Conservation (phyloP, 768 basidiomycete species). For the Cyclocybe aegerita region DNA sequence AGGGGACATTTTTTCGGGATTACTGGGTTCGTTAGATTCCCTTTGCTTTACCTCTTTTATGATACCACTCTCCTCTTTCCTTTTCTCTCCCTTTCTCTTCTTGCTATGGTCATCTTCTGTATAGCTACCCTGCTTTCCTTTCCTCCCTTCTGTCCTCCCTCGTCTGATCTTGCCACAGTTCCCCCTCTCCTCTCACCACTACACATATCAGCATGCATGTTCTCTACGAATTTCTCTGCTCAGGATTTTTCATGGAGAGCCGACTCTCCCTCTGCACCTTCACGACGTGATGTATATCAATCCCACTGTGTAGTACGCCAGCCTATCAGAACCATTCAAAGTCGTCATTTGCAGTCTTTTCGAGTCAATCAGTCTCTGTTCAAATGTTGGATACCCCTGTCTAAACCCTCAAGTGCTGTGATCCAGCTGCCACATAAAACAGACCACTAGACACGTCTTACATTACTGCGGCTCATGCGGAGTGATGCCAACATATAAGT, state of each 20-base stretch:
- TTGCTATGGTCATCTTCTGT: conserved; percentile 29
- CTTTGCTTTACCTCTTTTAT: conserved; percentile 71
- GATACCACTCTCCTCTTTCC: conserved; percentile 65
- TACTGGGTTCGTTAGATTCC: conserved; percentile 65
- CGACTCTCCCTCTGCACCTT: conserved; percentile 24
- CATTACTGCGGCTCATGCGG: neutral
- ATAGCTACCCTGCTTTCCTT: conserved; percentile 22
- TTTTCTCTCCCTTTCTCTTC: conserved; percentile 22
- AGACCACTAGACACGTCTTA: neutral
- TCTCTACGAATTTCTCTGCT: conserved; percentile 25
- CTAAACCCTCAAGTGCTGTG: neutral
- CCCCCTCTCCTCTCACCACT: conserved; percentile 14
- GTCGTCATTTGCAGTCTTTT: neutral
- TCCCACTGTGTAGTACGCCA: conserved; percentile 15
- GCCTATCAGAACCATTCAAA: neutral
- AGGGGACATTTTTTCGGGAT: conserved; percentile 67
- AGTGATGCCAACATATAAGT: conserved; percentile 1
- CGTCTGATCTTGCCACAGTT: conserved; percentile 22
- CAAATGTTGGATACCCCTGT: neutral
- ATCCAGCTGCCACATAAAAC: too few species aligned
- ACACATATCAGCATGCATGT: conserved; percentile 23
- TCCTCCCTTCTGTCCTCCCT: conserved; percentile 17
- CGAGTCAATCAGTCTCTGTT: neutral
- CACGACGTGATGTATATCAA: conserved; percentile 25
- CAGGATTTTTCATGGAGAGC: conserved; percentile 35